Conservation (phyloP, 768 basidiomycete genomes). For the Calocera viscosa region DNA sequence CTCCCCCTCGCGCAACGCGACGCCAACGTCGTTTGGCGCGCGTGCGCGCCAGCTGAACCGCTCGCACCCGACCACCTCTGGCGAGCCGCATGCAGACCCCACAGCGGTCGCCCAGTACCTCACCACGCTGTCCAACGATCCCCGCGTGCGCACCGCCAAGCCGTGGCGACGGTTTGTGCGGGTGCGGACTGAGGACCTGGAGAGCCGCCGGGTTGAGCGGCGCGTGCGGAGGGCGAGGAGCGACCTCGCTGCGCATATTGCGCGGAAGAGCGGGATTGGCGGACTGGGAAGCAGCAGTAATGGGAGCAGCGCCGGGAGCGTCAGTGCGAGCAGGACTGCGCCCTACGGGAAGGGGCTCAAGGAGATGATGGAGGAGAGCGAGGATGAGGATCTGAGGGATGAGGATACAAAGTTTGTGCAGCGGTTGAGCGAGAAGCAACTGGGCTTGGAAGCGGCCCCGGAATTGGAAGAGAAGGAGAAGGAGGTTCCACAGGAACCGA, state of each 20-base stretch:
- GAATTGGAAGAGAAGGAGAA: not conserved
- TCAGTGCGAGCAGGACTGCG: slow-evolving; percentile 6
- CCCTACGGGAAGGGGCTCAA: not conserved
- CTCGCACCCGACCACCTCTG: slow-evolving; percentile 32
- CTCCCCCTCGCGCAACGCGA: slow-evolving; percentile 49
- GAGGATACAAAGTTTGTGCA: not conserved
- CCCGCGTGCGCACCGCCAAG: slow-evolving; percentile 46
- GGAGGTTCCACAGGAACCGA: not conserved
- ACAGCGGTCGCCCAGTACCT: slow-evolving; percentile 67
- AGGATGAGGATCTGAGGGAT: not conserved
- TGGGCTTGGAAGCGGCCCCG: not conserved
- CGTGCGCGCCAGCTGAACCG: slow-evolving; percentile 35
- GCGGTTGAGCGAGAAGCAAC: not conserved
- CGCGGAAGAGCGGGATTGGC: not conserved
- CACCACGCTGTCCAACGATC: slow-evolving; percentile 60
- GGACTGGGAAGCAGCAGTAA: not conserved
- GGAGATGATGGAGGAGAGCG: slow-evolving; percentile 4
- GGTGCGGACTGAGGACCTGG: slow-evolving; percentile 75
- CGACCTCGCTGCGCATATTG: slow-evolving; percentile 62
- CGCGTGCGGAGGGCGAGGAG: slow-evolving; percentile 79
- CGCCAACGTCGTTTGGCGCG: not conserved
- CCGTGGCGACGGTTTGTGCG: slow-evolving; percentile 78
- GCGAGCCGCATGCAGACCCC: slow-evolving; percentile 31
- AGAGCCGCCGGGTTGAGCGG: slow-evolving; percentile 74
- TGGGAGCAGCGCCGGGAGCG: not conserved